Evolutionary conservation across 2,329 filamentous ascomycete genomes (phyloP).

Genomic region (Dactylellina parvicollis): DNA sequence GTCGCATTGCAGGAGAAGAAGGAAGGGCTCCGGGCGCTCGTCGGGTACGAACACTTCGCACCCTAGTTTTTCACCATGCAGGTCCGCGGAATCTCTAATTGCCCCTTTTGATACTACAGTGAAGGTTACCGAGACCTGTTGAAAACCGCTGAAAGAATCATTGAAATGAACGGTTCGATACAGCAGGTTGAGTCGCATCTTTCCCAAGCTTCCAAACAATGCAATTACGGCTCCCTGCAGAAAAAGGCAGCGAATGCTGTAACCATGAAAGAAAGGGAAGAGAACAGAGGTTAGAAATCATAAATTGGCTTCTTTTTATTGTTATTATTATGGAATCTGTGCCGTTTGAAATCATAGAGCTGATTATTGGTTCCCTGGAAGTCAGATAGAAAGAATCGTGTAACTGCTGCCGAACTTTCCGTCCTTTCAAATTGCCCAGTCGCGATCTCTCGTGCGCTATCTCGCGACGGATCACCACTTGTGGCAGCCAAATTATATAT

Average conservation of each 20-base stretch:
- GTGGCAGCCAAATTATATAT: constrained; percentile 66
- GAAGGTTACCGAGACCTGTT: constrained; percentile 74
- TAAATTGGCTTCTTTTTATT: constrained; percentile 57
- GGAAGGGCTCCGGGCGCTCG: constrained; percentile 73
- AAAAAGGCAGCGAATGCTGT: constrained; percentile 65
- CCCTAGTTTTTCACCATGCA: constrained; percentile 17
- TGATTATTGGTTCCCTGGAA: constrained; percentile 31
- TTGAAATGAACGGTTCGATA: constrained; percentile 72
- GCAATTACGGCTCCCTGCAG: constrained; percentile 69
- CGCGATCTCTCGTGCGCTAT: constrained; percentile 67
- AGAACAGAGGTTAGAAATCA: constrained; percentile 58
- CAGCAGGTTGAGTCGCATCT: constrained; percentile 69
- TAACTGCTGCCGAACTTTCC: constrained; percentile 68
- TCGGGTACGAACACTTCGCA: constrained; percentile 66
- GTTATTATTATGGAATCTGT: background rate
- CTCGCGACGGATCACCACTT: constrained; percentile 65
- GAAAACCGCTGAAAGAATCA: constrained; percentile 73
- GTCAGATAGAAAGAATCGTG: constrained; percentile 62
- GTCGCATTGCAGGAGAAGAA: constrained; percentile 71
- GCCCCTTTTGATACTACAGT: constrained; percentile 60
- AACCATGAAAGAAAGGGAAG: constrained; percentile 60
- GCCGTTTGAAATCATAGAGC: background rate
- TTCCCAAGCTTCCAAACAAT: constrained; percentile 68
- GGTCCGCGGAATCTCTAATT: constrained; percentile 32
- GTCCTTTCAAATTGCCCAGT: constrained; percentile 69